phyloP scores from a whole-genome alignment of 2,329 filamentous ascomycete genomes.

The Periconia sp. region DNA sequence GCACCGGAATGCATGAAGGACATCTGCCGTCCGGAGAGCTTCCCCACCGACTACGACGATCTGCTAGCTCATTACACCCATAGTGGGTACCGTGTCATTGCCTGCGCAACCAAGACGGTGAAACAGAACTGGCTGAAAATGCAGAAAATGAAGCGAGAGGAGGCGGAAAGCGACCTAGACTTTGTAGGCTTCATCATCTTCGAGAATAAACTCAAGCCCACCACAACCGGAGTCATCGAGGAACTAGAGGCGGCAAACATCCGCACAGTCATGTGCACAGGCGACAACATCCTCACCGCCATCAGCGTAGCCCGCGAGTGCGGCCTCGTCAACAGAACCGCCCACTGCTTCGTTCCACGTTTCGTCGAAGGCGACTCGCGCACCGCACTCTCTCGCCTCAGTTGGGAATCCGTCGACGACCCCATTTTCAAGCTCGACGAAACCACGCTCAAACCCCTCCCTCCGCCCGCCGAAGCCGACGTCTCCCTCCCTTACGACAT shows the following conservation, averaged over 20 bases:
- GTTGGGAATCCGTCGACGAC: constrained; percentile 96
- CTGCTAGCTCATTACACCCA: constrained; percentile 90
- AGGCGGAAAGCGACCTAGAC: constrained; percentile 80
- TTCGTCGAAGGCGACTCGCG: constrained; percentile 78
- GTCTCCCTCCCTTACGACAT: constrained; percentile 84
- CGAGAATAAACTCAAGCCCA: constrained; percentile 95
- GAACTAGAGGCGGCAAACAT: constrained; percentile 84
- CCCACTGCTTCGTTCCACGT: constrained; percentile 90
- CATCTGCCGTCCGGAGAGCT: constrained; percentile 81
- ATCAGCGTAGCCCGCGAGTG: constrained; percentile 95
- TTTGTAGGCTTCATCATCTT: constrained; percentile 98
- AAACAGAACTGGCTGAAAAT: constrained; percentile 92
- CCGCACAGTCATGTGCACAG: constrained; percentile 92
- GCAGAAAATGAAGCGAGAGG: constrained; percentile 85
- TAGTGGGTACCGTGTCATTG: constrained; percentile 93
- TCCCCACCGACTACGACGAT: constrained; percentile 88
- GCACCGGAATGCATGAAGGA: constrained; percentile 95
- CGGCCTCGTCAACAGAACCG: constrained; percentile 73
- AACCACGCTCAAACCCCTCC: constrained; percentile 76
- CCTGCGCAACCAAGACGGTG: constrained; percentile 86
- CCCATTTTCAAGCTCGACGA: constrained; percentile 75
- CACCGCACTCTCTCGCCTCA: constrained; percentile 71
- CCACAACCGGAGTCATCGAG: constrained; percentile 75
- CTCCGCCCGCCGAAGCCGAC: constrained; percentile 71
- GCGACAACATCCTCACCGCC: constrained; percentile 95